Evolutionary conservation across 176 grass and related monocot species (phyloP), one percentile per base, ranked within the genome.

Genomic region (Oryza longistaminata): DNA sequence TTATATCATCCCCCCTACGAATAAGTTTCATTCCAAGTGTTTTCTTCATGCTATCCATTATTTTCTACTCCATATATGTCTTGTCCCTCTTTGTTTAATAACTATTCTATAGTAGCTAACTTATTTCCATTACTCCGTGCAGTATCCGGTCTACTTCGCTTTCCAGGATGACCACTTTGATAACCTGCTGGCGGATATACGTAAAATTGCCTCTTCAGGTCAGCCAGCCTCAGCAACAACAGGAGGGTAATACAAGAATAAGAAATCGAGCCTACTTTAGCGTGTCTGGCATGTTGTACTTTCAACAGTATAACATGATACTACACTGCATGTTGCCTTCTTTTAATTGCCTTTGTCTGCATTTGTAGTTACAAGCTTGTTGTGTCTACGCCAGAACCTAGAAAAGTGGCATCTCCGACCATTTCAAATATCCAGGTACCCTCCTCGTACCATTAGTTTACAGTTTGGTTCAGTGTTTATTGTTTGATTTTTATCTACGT

Each of bases 101-200:
- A 76, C 82, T 7, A 70, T 88, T 67, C 27, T 70, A 8, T 80
- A 17, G 64, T 79, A 65, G 26, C 80, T 87, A 80, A 85, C 75
- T 71, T 61, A 49, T 7, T 48, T 81, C 43, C 70, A 53, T 86
- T 89, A 11, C 12, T 82, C 46, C 21, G 46, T 91, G 93, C 90
- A 99, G 96, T 94, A 91, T 92, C 96, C 96, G 10, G 96, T 99
- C 74, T 96, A 99, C 86, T 96, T 96, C 48, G 86, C 93, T 68
- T 91, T 82, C 70, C 90, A 96, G 50, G 85, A 93, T 6, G 89
- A 87, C 45, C 89, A 35, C 73, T 90, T 96, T 87, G 90, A 94
- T 76, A 83, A 31, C 68, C 45, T 99, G 77, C 70, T 99, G 82
- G 80, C 61, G 82, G 93, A 99, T 85, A 90, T 99, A 71, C 91